Base-by-base conservation (phyloP, 2,329 filamentous ascomycete genomes). In the Aspergillus neoniger region DNA sequence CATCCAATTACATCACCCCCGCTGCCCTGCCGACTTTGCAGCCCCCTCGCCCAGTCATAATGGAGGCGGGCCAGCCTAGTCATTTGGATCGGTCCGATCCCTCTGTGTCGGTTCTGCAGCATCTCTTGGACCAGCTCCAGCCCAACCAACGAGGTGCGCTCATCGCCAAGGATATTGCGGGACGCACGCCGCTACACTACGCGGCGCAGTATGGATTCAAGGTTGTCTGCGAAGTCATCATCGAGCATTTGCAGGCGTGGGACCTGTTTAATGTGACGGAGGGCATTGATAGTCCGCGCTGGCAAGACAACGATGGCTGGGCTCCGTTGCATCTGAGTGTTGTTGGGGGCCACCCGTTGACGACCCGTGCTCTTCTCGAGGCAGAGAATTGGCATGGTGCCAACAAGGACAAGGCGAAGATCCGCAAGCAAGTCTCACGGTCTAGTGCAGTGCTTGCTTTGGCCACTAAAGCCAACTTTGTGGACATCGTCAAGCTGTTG, bases 121-220 rank as follows among this genome's bases (percentile, higher is more conserved):
- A 84, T 69, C 70, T 89, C 7, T 81, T 99, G 4, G 88, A 92
- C 50, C 81, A 83, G 28, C 82, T 99, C 7, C 84, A 81, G 10
- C 82, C 85, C 0, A 79, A 84, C 9, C 94, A 98, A 67, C 86
- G 88, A 10, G 65, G 74, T 12, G 89, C 89, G 0, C 80, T 98
- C 10, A 80, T 84, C 53, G 85, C 85, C 12, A 87, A 84, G 61
- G 94, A 98, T 76, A 83, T 87, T 0, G 90, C 94, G 62, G 93
- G 92, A 2, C 89, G 94, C 4, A 84, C 94, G 14, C 92, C 94
- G 1, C 82, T 98, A 10, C 94, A 98, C 74, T 97, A 97, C 72
- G 92, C 92, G 2, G 94, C 95, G 0, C 92, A 98, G 73, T 96
- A 96, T 72, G 95, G 95, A 2, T 92, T 97, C 68, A 91, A 95